Percentiles rank a stretch among this genome's conserved stretches.
Evolutionary conservation across 805 yeast genomes (phyloP).

Genomic region (Jamesozyma gamospora): DNA sequence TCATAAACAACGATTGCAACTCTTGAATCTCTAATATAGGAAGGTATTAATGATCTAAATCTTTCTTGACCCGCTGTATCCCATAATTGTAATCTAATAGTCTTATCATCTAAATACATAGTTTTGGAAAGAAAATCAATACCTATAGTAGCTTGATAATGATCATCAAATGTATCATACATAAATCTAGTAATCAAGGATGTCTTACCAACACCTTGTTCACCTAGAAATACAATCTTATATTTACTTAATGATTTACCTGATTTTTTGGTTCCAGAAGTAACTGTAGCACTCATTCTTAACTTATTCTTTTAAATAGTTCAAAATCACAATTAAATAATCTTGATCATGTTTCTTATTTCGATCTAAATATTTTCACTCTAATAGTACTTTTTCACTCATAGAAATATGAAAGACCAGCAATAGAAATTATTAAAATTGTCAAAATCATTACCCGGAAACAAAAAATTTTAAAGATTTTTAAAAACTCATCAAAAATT

Average conservation of each 20-base stretch:
- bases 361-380: too few species aligned
- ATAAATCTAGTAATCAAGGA: constrained; percentile 93
- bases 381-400: too few species aligned
- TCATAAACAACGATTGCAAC: constrained; percentile 98
- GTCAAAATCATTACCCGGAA: too few species aligned
- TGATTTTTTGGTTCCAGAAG: constrained; percentile 15
- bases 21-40: constrained; percentile 89
- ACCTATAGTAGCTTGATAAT: constrained; percentile 91
- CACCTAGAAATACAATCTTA: constrained; percentile 94
- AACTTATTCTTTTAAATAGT: neutral
- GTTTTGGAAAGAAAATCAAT: constrained; percentile 91
- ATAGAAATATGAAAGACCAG: too few species aligned
- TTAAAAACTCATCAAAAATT: too few species aligned
- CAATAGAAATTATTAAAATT: too few species aligned
- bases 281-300: neutral
- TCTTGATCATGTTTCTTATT: too few species aligned
- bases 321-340: too few species aligned
- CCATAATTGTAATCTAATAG: constrained; percentile 92
- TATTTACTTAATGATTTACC: constrained; percentile 42
- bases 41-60: constrained; percentile 87
- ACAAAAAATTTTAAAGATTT: too few species aligned
- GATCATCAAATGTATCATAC: constrained; percentile 96
- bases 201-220: constrained; percentile 92
- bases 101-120: constrained; percentile 91
- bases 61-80: constrained; percentile 98